Conservation (phyloP, 176 grass and related monocot genomes). For the Neostapfia colusana region DNA sequence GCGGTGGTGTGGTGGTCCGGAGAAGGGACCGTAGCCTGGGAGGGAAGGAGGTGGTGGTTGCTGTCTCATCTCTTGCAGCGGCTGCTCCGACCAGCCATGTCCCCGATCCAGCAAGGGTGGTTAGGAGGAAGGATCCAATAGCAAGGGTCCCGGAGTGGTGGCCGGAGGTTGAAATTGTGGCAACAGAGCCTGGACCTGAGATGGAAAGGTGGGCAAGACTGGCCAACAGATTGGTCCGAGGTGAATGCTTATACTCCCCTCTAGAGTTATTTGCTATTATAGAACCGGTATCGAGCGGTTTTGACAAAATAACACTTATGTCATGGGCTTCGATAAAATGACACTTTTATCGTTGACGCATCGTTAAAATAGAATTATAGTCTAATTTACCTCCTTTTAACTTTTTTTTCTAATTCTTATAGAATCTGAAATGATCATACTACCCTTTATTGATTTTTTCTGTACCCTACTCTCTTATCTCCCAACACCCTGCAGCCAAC, state of each 20-base stretch:
- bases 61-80: slow-evolving; percentile 21
- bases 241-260: slow-evolving; percentile 26
- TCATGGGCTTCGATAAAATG: no score
- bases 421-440: no score
- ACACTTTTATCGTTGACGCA: no score
- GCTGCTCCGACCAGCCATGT: slow-evolving; percentile 34
- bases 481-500: no score
- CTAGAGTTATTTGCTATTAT: no score
- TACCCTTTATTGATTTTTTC: no score
- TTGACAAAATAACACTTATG: no score
- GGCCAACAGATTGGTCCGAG: slow-evolving; percentile 67
- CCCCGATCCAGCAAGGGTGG: slow-evolving; percentile 28
- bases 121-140: slow-evolving; percentile 19
- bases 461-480: no score
- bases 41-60: slow-evolving; percentile 68
- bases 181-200: slow-evolving; percentile 7
- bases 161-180: slow-evolving; percentile 33
- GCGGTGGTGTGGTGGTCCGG: slow-evolving; percentile 17
- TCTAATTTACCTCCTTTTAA: no score
- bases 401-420: no score
- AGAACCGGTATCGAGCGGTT: no score
- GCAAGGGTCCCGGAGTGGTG: slow-evolving; percentile 57
- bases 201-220: slow-evolving; percentile 37
- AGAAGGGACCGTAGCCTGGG: slow-evolving; percentile 70
- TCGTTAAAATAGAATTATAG: no score